Evolutionary conservation across 331 rosid genomes (phyloP).

Genomic region (Erythrophleum ivorense): DNA sequence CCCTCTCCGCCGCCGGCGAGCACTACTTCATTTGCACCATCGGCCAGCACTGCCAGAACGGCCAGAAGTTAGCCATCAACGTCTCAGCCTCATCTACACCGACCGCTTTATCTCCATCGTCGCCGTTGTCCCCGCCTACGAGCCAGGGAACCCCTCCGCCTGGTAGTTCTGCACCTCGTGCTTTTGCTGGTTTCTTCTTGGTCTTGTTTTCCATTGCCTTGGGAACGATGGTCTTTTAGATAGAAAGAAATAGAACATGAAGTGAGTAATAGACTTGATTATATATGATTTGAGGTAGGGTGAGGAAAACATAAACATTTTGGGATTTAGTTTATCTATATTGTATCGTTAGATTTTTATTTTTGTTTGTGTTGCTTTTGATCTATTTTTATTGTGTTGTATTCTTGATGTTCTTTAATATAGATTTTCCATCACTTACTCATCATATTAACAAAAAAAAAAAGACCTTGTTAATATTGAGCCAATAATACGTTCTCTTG

Average conservation of each 20-base stretch:
- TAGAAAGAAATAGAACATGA: too few species aligned
- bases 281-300: not conserved
- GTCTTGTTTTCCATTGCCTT: conserved; percentile 1
- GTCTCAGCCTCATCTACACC: conserved; percentile 35
- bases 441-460: too few species aligned
- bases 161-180: conserved; percentile 17
- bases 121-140: not conserved
- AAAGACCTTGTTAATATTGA: not conserved
- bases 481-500: not conserved
- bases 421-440: not conserved
- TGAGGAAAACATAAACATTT: not conserved
- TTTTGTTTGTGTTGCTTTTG: not conserved
- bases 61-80: conserved; percentile 53
- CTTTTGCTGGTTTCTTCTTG: conserved; percentile 21
- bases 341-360: not conserved
- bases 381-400: not conserved
- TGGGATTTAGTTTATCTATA: not conserved
- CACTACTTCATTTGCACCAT: conserved; percentile 52
- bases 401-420: not conserved
- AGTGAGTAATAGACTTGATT: too few species aligned
- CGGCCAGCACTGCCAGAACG: conserved; percentile 44
- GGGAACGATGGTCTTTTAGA: not conserved
- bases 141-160: not conserved
- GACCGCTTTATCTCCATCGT: not conserved
- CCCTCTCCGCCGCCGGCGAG: conserved; percentile 32